phyloP scores from a whole-genome alignment of 345 rosid species.

The Noccaea caerulescens region DNA sequence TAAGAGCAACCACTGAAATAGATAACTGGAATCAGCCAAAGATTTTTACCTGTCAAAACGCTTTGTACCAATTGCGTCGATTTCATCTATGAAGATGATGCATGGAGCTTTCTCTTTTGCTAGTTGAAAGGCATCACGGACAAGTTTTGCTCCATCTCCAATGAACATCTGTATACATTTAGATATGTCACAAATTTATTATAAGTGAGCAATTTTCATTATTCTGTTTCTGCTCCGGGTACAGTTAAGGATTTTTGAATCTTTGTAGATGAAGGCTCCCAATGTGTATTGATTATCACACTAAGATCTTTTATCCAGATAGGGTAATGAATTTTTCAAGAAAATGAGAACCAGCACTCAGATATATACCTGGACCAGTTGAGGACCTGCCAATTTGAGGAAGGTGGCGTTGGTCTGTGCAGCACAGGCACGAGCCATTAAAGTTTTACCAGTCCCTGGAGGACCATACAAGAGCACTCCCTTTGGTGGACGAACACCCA shows the following conservation, averaged over 20 bases:
- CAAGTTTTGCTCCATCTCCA: slow-evolving; percentile 99
- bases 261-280: not conserved
- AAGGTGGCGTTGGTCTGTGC: slow-evolving; percentile 99
- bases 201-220: not conserved
- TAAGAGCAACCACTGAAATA: not conserved
- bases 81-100: slow-evolving; percentile 98
- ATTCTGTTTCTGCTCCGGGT: too few relatives aligned
- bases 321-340: not conserved
- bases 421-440: slow-evolving; percentile 99
- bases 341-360: not conserved
- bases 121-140: slow-evolving; percentile 99
- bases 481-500: slow-evolving; percentile 97
- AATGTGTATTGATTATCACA: slow-evolving; percentile 4
- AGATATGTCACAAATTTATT: slow-evolving; percentile 4
- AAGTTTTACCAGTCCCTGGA: slow-evolving; percentile 98
- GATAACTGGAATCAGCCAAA: not conserved
- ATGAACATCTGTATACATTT: slow-evolving; percentile 81
- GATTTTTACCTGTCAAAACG: slow-evolving; percentile 87
- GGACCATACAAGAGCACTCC: slow-evolving; percentile 98
- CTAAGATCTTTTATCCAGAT: slow-evolving; percentile 6
- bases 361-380: slow-evolving; percentile 81
- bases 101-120: slow-evolving; percentile 99
- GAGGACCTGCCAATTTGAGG: slow-evolving; percentile 97
- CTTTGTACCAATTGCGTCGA: slow-evolving; percentile 98
- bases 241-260: too few relatives aligned